Base-by-base conservation (phyloP, 345 rosid genomes). In the Pistacia integerrima region DNA sequence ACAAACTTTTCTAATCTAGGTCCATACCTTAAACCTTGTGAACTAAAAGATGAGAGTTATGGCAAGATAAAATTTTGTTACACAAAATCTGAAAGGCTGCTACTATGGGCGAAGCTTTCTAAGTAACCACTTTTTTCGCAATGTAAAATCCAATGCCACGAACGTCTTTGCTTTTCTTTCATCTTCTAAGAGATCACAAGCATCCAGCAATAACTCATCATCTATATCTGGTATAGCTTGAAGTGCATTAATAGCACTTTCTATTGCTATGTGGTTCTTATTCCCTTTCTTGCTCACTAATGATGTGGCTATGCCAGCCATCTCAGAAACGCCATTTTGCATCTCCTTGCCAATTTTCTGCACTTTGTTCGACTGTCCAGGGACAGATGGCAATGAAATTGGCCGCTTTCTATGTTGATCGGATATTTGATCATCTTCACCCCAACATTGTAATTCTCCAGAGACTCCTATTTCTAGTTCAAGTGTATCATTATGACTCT, bases 151-250 rank as follows among this genome's bases (percentile, higher is more conserved):
- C 67, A 94, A 82, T 16, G 97, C 97, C 87, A 94, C 73, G 72
- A 92, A 92, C 2, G 87, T 90, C 85, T 89, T 94, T 14, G 94
- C 93, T 84, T 90, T 94, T 51, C 76, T 91, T 72, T 92, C 93
- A 20, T 94, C 96, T 89, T 92, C 96, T 72, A 92, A 69, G 41
- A 92, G 90, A 83, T 94, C 96, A 79, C 93, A 91, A 56, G 92
- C 98, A 84, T 92, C 97, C 70, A 91, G 71, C 83, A 90, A 62
- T 55, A 94, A 87, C 41, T 92, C 92, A 48, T 91, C 97, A 36
- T 91, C 96, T 49, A 91, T 85, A 79, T 86, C 89, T 0, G 94
- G 87, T 67, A 92, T 78, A 14, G 88, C 92, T 82, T 92, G 96
- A 30, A 92, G 89, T 36, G 90, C 92, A 76, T 80, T 81, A 22